Evolutionary conservation across 2,329 filamentous ascomycete species (phyloP), one percentile per base, ranked within the genome.

Genomic region (Trichoderma cornu-damae): DNA sequence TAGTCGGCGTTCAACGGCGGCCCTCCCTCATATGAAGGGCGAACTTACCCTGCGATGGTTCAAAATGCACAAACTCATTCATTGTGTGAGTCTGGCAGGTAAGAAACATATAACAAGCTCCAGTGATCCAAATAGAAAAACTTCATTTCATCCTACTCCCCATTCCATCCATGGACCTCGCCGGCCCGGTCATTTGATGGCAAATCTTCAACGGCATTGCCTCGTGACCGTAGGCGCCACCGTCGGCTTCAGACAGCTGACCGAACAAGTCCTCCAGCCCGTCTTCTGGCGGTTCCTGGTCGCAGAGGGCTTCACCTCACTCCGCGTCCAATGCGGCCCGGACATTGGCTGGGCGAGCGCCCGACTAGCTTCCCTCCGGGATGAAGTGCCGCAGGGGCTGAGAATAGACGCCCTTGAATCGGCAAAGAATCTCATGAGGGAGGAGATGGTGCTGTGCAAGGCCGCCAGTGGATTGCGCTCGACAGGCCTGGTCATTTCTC

Each of bases 201-300:
- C 30, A 6, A 43, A 32, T 37, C 49, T 64, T 16, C 58, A 68
- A 24, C 69, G 71, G 32, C 69, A 75, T 53, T 94, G 89, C 69
- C 89, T 99, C 63, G 87, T 96, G 56, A 97, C 94, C 0, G 88
- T 96, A 28, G 94, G 94, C 57, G 93, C 94, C 5, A 99, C 93
- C 0, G 91, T 92, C 14, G 83, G 87, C 18, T 99, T 99, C 72
- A 78, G 80, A 52, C 72, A 78, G 6, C 81, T 99, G 2, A 80
- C 96, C 57, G 73, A 79, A 42, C 82, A 86, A 30, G 81, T 87
- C 9, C 75, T 95, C 5, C 74, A 79, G 16, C 73, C 79, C 0
- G 64, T 70, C 0, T 92, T 94, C 67, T 77, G 95, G 60, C 63
- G 75, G 5, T 76, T 79, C 4, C 79, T 97, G 11, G 67, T 70